phyloP scores from a whole-genome alignment of 768 basidiomycete genomes.

The Tephrocybe rancida region DNA sequence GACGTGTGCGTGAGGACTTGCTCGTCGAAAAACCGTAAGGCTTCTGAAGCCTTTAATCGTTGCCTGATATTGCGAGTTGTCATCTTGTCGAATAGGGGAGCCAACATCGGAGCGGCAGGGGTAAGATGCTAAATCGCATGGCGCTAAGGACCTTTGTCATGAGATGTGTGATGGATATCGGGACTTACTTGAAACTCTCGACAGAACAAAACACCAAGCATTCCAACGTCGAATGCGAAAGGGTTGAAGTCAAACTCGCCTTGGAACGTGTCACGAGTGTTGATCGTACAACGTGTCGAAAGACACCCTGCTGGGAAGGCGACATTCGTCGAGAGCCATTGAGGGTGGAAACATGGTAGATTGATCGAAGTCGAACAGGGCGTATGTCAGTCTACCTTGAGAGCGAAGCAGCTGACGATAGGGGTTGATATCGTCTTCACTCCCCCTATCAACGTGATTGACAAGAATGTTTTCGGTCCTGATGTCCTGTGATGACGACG shows the following conservation, averaged over 20 bases:
- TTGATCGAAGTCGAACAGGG: constrained; percentile 24
- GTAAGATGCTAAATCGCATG: constrained; percentile 17
- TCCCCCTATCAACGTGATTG: constrained; percentile 12
- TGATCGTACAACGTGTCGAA: background rate
- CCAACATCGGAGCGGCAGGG: constrained; percentile 23
- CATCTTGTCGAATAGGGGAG: constrained; percentile 29
- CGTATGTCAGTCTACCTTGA: constrained; percentile 17
- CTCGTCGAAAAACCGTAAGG: constrained; percentile 26
- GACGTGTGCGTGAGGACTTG: background rate
- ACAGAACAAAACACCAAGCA: constrained; percentile 15
- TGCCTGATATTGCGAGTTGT: constrained; percentile 19
- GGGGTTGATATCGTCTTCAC: background rate
- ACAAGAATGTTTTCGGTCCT: constrained; percentile 18
- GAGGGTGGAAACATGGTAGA: constrained; percentile 19
- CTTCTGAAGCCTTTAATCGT: constrained; percentile 27
- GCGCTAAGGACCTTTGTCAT: no score
- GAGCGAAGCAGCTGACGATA: constrained; percentile 7
- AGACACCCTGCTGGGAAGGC: constrained; percentile 7
- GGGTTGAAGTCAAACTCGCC: constrained; percentile 28
- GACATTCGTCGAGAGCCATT: constrained; percentile 9
- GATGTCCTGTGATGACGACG: constrained; percentile 11
- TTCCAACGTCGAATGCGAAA: constrained; percentile 25
- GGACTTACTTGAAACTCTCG: constrained; percentile 6
- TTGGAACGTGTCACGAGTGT: constrained; percentile 17
- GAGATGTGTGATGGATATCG: no score